These are phyloP conservation scores for Luvunga scandens DNA, from an alignment of 345 rosid genomes.

Conservation along the genomic window DNA sequence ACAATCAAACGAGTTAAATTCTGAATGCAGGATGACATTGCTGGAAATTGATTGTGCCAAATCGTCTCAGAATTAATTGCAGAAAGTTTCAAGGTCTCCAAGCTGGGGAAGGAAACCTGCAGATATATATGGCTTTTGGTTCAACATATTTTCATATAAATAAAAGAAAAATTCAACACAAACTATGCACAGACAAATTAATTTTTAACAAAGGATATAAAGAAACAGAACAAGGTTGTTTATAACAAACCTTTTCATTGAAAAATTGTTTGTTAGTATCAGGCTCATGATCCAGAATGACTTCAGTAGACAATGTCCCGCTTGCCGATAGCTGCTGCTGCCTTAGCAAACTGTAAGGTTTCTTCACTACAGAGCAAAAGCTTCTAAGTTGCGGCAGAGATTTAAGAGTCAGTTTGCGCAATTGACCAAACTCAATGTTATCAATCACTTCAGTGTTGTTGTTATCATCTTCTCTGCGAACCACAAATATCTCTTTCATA, in stretches of 20 bases:
- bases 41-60: slow-evolving; percentile 11
- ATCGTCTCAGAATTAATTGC: background rate
- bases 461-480: too few species aligned
- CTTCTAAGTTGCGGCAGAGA: background rate
- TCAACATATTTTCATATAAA: too few species aligned
- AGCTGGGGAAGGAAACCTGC: slow-evolving; percentile 22
- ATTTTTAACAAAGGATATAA: too few species aligned
- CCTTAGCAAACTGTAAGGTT: background rate
- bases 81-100: background rate
- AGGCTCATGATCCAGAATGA: background rate
- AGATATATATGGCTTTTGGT: background rate
- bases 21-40: background rate
- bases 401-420: background rate
- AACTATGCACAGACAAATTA: too few species aligned
- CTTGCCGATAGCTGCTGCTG: background rate
- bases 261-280: background rate
- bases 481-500: slow-evolving; percentile 3
- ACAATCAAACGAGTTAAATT: background rate
- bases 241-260: background rate
- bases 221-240: background rate
- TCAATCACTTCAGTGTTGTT: background rate
- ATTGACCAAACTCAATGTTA: background rate
- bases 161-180: too few species aligned
- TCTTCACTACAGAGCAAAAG: background rate
- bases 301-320: background rate